A percentile compares a stretch with the other conserved stretches of the same genome.
Evolutionary conservation across 148 eudicot genomes (phyloP).

Genomic region (Camellia lanceoleosa): DNA sequence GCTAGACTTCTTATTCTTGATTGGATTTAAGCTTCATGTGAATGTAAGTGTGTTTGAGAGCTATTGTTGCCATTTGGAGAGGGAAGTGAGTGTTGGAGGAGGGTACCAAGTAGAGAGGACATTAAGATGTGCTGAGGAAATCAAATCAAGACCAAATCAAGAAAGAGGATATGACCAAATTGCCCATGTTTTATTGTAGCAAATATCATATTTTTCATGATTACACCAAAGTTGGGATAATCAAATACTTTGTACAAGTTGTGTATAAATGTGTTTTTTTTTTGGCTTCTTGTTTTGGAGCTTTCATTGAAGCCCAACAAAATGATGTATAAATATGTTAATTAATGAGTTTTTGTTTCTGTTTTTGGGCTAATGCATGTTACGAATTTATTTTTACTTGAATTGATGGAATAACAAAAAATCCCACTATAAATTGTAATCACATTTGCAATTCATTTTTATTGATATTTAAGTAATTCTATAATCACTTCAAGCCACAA

Average conservation of each 20-base stretch:
- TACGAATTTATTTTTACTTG: too few species aligned
- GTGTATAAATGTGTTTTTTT: neutral
- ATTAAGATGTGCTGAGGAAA: slow-evolving; percentile 88
- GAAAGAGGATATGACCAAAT: slow-evolving; percentile 42
- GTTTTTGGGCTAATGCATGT: too few species aligned
- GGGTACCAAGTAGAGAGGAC: slow-evolving; percentile 91
- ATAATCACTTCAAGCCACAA: too few species aligned
- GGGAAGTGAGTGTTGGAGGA: slow-evolving; percentile 96
- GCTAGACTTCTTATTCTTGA: slow-evolving; percentile 72
- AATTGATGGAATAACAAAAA: neutral
- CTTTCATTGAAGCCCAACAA: neutral
- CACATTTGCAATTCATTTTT: too few species aligned
- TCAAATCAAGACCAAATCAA: slow-evolving; percentile 52
- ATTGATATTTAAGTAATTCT: too few species aligned
- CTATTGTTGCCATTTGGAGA: slow-evolving; percentile 83
- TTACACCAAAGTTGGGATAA: neutral
- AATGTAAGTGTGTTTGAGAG: slow-evolving; percentile 95
- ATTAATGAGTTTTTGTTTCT: too few species aligned
- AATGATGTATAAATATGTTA: neutral
- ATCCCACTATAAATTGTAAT: too few species aligned
- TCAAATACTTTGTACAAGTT: neutral
- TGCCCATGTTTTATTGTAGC: slow-evolving; percentile 50
- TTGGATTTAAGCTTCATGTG: slow-evolving; percentile 84
- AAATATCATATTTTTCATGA: neutral
- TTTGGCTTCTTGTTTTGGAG: slow-evolving; percentile 3